phyloP scores from a whole-genome alignment of 23 red algal species.

The Cyanidioschyzon merolae region DNA sequence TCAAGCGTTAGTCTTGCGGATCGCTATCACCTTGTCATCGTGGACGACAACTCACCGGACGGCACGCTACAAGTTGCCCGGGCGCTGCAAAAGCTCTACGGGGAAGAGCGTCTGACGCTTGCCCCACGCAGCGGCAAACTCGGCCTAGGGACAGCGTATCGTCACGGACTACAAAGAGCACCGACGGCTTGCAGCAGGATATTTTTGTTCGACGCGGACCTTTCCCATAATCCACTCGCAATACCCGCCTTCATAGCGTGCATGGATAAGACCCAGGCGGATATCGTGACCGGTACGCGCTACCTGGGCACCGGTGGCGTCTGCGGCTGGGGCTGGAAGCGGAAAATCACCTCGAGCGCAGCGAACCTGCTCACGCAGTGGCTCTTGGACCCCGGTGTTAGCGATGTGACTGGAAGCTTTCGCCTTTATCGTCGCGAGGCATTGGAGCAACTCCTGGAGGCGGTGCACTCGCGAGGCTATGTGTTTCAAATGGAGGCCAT shows the following conservation, averaged over 20 bases:
- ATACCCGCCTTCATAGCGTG: constrained; percentile 54
- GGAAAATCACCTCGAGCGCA: constrained; percentile 68
- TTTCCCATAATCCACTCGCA: constrained; percentile 88
- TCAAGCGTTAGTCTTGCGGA: constrained; percentile 26
- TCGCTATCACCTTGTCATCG: constrained; percentile 63
- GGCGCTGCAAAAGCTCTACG: constrained; percentile 46
- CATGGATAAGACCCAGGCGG: constrained; percentile 31
- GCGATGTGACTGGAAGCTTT: constrained; percentile 93
- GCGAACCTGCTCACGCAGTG: constrained; percentile 77
- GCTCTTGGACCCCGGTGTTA: constrained; percentile 50
- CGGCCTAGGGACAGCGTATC: constrained; percentile 80
- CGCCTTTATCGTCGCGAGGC: constrained; percentile 48
- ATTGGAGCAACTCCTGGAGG: constrained; percentile 48
- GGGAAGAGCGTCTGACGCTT: constrained; percentile 40
- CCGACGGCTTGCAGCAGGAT: constrained; percentile 35
- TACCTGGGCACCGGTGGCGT: constrained; percentile 65
- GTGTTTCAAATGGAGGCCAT: constrained; percentile 98
- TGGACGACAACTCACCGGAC: constrained; percentile 91
- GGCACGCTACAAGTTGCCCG: constrained; percentile 59
- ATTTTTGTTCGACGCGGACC: constrained; percentile 80
- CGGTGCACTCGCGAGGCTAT: constrained; percentile 48
- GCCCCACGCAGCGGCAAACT: constrained; percentile 41
- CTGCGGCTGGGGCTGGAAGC: constrained; percentile 56
- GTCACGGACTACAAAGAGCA: constrained; percentile 45
- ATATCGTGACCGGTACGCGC: constrained; percentile 82